Evolutionary conservation across 768 basidiomycete genomes (phyloP).

Genomic region (Rhodotorula diobovata): DNA sequence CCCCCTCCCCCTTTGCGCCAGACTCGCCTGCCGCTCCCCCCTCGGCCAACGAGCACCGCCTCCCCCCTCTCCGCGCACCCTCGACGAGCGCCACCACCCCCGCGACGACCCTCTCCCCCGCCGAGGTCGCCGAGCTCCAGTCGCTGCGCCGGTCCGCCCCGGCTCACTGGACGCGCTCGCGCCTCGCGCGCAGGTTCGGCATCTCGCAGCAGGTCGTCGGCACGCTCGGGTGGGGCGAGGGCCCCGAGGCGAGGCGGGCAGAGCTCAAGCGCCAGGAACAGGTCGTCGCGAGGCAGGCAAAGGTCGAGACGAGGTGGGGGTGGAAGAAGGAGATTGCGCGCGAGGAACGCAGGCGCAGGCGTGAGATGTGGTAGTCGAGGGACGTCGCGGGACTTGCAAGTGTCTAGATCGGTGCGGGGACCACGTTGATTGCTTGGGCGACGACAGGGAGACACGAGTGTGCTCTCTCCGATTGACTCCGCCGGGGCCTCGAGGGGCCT

Average conservation of each 20-base stretch:
- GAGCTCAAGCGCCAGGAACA: constrained; percentile 14
- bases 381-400: too few species aligned
- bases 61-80: not conserved
- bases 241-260: constrained; percentile 6
- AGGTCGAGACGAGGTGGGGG: constrained; percentile 18
- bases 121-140: constrained; percentile 29
- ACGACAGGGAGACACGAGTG: too few species aligned
- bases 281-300: not conserved
- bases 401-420: too few species aligned
- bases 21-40: not conserved
- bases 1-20: not conserved
- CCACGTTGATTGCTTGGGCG: too few species aligned
- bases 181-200: constrained; percentile 36
- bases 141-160: constrained; percentile 22
- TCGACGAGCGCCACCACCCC: not conserved
- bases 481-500: too few species aligned
- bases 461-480: too few species aligned
- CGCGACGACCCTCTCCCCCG: not conserved
- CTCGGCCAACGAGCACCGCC: not conserved
- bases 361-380: constrained; percentile 15
- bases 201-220: constrained; percentile 30
- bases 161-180: constrained; percentile 19
- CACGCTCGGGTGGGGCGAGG: constrained; percentile 31
- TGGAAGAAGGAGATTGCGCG: constrained; percentile 33
- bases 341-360: constrained; percentile 32